Conservation (phyloP, 2,329 filamentous ascomycete species). For the Colletotrichum chrysophilum region DNA sequence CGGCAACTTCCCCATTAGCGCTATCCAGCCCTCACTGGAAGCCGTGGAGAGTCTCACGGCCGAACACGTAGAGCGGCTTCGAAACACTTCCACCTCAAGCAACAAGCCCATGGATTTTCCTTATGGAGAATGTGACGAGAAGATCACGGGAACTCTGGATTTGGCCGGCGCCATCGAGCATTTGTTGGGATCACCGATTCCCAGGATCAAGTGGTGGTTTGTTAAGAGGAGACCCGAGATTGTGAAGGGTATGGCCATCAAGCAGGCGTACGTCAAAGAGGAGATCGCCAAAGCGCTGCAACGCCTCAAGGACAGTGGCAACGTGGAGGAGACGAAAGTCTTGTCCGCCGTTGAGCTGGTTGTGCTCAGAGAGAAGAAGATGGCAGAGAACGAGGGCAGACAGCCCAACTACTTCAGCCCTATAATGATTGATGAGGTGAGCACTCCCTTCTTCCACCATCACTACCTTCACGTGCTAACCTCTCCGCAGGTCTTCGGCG, state of each 20-base stretch:
- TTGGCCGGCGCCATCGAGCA: slow-evolving; percentile 1
- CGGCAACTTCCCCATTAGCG: neutral
- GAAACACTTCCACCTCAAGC: neutral
- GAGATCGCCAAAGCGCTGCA: slow-evolving; percentile 12
- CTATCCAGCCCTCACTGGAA: neutral
- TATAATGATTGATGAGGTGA: slow-evolving; percentile 15
- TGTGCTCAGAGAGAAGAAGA: slow-evolving; percentile 12
- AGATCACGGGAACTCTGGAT: slow-evolving; percentile 3
- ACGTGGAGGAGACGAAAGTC: slow-evolving; percentile 6
- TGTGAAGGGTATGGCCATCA: neutral
- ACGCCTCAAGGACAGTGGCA: neutral
- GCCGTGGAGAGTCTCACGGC: neutral
- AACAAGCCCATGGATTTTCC: neutral
- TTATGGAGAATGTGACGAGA: neutral
- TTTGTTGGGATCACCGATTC: neutral
- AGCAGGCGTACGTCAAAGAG: neutral
- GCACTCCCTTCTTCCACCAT: too few relatives aligned
- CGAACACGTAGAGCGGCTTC: neutral
- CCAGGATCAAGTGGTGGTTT: slow-evolving; percentile 9
- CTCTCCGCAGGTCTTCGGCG: slow-evolving; percentile 27
- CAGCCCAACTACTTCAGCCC: slow-evolving; percentile 10
- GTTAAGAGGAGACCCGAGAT: neutral
- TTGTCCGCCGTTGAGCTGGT: slow-evolving; percentile 19
- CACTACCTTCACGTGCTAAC: neutral
- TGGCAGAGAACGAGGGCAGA: slow-evolving; percentile 14